phyloP scores from a whole-genome alignment of 805 yeast species.

The Jamesozyma spencerorum region DNA sequence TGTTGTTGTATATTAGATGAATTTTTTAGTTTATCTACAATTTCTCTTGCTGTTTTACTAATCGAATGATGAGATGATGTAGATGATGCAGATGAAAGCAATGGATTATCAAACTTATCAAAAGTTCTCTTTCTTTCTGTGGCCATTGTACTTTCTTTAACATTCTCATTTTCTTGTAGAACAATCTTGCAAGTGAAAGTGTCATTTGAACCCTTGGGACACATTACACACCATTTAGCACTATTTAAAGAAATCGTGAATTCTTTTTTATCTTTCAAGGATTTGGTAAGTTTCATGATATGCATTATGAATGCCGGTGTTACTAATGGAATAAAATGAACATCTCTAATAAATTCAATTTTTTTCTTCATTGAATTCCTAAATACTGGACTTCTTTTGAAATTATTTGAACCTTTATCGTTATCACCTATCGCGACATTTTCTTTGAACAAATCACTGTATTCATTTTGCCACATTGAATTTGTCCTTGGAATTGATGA shows the following conservation, averaged over 20 bases:
- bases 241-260: conserved; percentile 18
- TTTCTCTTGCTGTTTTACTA: background rate
- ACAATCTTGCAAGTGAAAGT: conserved; percentile 15
- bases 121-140: background rate
- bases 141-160: no score
- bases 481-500: conserved; percentile 20
- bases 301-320: conserved; percentile 28
- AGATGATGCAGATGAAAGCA: background rate
- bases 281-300: conserved; percentile 12
- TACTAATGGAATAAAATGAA: conserved; percentile 25
- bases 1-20: background rate
- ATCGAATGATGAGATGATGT: background rate
- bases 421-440: conserved; percentile 2
- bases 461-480: conserved; percentile 25
- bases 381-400: conserved; percentile 16
- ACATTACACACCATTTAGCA: conserved; percentile 27
- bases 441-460: conserved; percentile 19
- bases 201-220: conserved; percentile 24
- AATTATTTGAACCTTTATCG: conserved; percentile 8
- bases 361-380: conserved; percentile 29
- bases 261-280: background rate
- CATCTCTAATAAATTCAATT: conserved; percentile 24
- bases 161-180: background rate
- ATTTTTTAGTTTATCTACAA: background rate
- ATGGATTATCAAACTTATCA: background rate